Evolutionary conservation across 768 basidiomycete species (phyloP).

Genomic region (Postia placenta): DNA sequence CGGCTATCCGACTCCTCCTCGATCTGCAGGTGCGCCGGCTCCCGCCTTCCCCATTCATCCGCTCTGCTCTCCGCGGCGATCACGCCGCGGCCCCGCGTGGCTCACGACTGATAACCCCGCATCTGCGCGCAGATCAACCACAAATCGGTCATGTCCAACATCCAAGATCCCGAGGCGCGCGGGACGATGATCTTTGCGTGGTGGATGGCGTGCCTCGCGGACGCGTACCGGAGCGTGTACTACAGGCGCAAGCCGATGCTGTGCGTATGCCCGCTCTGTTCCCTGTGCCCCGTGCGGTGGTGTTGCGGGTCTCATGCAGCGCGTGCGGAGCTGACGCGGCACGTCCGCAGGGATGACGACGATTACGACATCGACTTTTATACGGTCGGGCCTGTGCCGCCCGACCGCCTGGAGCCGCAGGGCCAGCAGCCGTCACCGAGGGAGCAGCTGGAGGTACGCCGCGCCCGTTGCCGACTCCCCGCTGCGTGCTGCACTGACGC

Average conservation of each 20-base stretch:
- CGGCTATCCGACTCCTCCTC: conserved; percentile 71
- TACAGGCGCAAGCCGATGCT: conserved; percentile 81
- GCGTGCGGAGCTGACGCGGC: too few relatives aligned
- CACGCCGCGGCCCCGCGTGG: too few relatives aligned
- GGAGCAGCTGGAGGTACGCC: conserved; percentile 70
- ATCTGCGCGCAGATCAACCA: conserved; percentile 63
- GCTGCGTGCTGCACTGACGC: neutral
- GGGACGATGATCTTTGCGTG: conserved; percentile 89
- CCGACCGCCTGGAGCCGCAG: conserved; percentile 23
- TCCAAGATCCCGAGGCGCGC: conserved; percentile 67
- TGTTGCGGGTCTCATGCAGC: too few relatives aligned
- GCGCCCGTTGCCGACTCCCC: neutral
- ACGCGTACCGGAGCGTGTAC: conserved; percentile 79
- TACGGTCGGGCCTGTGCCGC: conserved; percentile 56
- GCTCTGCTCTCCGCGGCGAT: too few relatives aligned
- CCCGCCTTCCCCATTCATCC: too few relatives aligned
- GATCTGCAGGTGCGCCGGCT: conserved; percentile 62
- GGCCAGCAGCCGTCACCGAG: conserved; percentile 53
- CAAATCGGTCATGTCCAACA: conserved; percentile 68
- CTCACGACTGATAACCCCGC: neutral
- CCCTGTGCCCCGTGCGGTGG: too few relatives aligned
- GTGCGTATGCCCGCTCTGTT: conserved; percentile 29
- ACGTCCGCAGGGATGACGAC: conserved; percentile 55
- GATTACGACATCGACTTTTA: conserved; percentile 91
- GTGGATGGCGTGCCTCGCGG: conserved; percentile 88